Evolutionary conservation across 257 asterid species (phyloP).

Genomic region (Nicotiana benthamiana): DNA sequence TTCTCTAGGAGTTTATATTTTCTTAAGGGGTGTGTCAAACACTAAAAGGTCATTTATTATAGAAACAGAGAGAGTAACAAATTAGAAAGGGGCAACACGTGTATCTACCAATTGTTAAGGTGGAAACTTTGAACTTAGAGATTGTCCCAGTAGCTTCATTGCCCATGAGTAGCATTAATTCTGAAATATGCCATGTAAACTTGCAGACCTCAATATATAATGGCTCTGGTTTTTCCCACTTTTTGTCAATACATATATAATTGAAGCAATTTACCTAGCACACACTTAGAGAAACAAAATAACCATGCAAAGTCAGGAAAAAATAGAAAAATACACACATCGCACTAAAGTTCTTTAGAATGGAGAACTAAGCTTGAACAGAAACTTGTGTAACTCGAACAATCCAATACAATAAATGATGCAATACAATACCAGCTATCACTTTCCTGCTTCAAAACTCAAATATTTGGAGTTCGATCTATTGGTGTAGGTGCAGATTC

Average conservation of each 20-base stretch:
- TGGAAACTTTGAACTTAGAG: no score
- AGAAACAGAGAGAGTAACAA: no score
- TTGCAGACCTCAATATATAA: background rate
- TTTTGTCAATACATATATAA: background rate
- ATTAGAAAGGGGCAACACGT: no score
- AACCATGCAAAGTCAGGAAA: background rate
- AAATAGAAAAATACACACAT: background rate
- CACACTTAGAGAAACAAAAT: background rate
- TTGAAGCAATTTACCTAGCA: background rate
- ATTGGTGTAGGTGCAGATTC: constrained; percentile 23
- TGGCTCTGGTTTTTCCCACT: background rate
- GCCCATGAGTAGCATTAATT: background rate
- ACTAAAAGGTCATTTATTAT: no score
- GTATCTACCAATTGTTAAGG: no score
- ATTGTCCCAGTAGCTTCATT: no score
- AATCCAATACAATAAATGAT: background rate
- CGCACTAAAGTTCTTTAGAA: background rate
- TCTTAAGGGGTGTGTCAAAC: no score
- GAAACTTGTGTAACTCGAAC: background rate
- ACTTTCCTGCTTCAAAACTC: no score
- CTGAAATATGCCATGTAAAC: background rate
- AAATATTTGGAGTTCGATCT: constrained; percentile 17
- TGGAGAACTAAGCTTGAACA: background rate
- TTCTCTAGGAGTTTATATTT: no score
- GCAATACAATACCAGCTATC: background rate